These are phyloP conservation scores for Aspergillus pseudotamarii DNA, from an alignment of 2,329 filamentous ascomycete species.

Conservation along the genomic window DNA sequence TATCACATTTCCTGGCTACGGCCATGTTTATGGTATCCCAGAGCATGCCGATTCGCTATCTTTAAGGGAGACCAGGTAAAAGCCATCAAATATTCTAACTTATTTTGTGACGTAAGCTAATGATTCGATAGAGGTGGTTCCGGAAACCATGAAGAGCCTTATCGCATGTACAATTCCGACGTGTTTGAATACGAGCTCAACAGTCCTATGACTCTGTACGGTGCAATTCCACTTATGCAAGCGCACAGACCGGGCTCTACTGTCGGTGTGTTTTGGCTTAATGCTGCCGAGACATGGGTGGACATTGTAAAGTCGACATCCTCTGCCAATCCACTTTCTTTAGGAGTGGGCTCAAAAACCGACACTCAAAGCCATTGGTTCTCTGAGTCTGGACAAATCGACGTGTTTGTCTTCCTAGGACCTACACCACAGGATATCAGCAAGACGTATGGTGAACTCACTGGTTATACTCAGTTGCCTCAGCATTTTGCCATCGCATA, in stretches of 20 bases:
- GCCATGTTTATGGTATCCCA: constrained; percentile 90
- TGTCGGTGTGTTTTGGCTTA: constrained; percentile 96
- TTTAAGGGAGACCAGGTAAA: constrained; percentile 78
- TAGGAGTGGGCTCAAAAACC: constrained; percentile 69
- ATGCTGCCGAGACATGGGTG: constrained; percentile 95
- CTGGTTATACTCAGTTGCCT: constrained; percentile 86
- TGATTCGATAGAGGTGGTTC: constrained; percentile 65
- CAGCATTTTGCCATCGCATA: constrained; percentile 92
- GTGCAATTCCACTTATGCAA: constrained; percentile 97
- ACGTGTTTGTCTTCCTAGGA: constrained; percentile 93
- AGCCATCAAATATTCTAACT: not conserved
- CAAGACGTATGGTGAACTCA: constrained; percentile 83
- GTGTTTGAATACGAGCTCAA: constrained; percentile 98
- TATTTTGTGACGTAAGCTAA: constrained; percentile 21
- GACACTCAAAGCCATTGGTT: constrained; percentile 95
- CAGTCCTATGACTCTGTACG: constrained; percentile 97
- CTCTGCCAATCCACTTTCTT: constrained; percentile 72
- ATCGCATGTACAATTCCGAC: constrained; percentile 92
- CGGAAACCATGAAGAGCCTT: constrained; percentile 84
- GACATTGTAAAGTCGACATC: constrained; percentile 84
- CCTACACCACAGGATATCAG: constrained; percentile 82
- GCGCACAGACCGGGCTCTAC: constrained; percentile 92
- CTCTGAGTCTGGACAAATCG: constrained; percentile 84
- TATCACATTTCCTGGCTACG: constrained; percentile 88
- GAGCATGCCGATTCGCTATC: constrained; percentile 89